A percentile compares a stretch with the other conserved stretches of the same genome.
Conservation (phyloP, 2,329 filamentous ascomycete genomes). For the Bipolaris bicolor region DNA sequence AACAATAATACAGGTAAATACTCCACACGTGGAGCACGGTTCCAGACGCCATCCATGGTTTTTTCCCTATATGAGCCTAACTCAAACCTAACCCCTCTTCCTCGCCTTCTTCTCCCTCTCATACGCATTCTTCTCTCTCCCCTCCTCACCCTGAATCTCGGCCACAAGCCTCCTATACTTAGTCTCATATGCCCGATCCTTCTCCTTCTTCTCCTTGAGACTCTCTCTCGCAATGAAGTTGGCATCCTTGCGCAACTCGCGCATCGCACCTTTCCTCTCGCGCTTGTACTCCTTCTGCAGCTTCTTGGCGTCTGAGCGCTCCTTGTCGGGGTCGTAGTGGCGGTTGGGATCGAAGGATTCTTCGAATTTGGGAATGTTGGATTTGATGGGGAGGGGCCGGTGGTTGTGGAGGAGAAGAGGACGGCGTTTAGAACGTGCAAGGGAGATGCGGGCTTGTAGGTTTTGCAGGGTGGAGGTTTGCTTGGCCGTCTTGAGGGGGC, state of each 20-base stretch:
- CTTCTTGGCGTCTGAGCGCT: conserved; percentile 83
- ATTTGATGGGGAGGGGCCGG: conserved; percentile 84
- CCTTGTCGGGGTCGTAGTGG: conserved; percentile 95
- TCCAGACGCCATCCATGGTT: not conserved
- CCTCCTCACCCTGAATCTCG: conserved; percentile 95
- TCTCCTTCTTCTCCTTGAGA: conserved; percentile 88
- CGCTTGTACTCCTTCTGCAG: conserved; percentile 90
- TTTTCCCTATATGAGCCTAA: not conserved
- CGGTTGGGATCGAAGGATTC: conserved; percentile 92
- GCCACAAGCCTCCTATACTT: conserved; percentile 92
- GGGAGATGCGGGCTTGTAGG: conserved; percentile 65
- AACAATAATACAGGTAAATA: too few relatives aligned
- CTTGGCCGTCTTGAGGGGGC: conserved; percentile 40
- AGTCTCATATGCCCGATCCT: conserved; percentile 91
- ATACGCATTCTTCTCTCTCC: conserved; percentile 83
- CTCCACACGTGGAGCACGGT: not conserved
- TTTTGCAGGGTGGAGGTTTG: conserved; percentile 63
- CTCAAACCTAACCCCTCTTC: conserved; percentile 52
- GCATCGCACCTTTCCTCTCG: conserved; percentile 91
- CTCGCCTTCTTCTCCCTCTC: conserved; percentile 81
- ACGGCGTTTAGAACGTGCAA: conserved; percentile 71
- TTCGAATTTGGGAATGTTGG: conserved; percentile 91
- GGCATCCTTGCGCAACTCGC: conserved; percentile 93
- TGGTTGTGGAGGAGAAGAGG: conserved; percentile 90
- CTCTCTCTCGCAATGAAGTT: conserved; percentile 92